A percentile compares a stretch with the other conserved stretches of the same genome.
These are phyloP conservation scores for Scleroderma citrinum DNA, from an alignment of 768 basidiomycete species.

Conservation along the genomic window DNA sequence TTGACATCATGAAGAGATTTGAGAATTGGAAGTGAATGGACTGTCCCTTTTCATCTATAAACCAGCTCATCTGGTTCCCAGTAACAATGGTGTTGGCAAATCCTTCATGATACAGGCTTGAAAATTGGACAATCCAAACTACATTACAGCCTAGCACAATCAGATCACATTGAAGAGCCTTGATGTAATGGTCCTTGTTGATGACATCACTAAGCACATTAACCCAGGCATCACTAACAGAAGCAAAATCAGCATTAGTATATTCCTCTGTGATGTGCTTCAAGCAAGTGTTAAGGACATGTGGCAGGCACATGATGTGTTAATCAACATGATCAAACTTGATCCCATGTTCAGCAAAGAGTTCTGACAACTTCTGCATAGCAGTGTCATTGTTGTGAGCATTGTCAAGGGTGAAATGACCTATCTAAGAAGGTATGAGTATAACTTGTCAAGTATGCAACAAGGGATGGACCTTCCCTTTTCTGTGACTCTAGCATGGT, in stretches of 20 bases:
- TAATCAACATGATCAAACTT: no score
- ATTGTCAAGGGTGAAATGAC: no score
- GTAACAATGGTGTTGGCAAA: background rate
- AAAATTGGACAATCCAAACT: background rate
- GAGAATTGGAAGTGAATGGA: background rate
- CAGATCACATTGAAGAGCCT: background rate
- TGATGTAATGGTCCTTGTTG: background rate
- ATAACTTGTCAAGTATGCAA: no score
- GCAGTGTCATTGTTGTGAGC: no score
- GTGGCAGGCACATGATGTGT: no score
- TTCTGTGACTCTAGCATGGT: background rate
- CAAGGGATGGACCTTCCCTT: background rate
- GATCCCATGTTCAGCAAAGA: no score
- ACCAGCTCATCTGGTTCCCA: constrained; percentile 2
- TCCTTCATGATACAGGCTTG: background rate
- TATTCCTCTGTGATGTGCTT: no score
- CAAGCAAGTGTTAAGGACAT: no score
- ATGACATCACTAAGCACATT: background rate
- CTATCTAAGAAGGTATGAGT: no score
- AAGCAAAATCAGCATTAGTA: no score
- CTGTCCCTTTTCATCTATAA: background rate
- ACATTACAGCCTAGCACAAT: background rate
- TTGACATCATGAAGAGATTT: constrained; percentile 25
- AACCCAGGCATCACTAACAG: no score
- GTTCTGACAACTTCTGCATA: no score